phyloP scores from a whole-genome alignment of 129 eudicot species.

The Centaurea solstitialis region DNA sequence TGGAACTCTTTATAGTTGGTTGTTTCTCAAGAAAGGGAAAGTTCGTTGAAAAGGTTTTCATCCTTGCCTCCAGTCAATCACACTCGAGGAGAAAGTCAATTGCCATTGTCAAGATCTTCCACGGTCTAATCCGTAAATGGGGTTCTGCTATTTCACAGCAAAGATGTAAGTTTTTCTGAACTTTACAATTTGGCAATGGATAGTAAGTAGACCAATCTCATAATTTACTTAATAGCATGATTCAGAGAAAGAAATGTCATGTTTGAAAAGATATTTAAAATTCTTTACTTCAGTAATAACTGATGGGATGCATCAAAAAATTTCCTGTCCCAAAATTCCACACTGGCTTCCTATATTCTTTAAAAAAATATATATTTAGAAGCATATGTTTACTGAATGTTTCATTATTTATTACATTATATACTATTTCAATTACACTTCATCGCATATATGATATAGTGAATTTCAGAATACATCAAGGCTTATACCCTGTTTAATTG shows the following conservation, averaged over 20 bases:
- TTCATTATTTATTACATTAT: neutral
- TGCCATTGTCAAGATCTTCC: slow-evolving; percentile 62
- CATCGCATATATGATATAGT: neutral
- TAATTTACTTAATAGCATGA: neutral
- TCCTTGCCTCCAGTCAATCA: slow-evolving; percentile 57
- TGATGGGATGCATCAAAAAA: neutral
- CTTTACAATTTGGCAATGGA: slow-evolving; percentile 36
- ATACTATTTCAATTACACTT: slow-evolving; percentile 2
- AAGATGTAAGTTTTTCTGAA: slow-evolving; percentile 51
- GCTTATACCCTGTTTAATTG: neutral
- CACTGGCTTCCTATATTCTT: neutral
- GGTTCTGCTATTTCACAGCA: slow-evolving; percentile 56
- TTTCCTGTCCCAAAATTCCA: neutral
- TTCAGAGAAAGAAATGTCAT: neutral
- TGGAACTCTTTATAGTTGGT: slow-evolving; percentile 42
- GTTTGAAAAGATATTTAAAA: neutral
- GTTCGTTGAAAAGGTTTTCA: slow-evolving; percentile 50
- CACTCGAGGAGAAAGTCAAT: slow-evolving; percentile 79
- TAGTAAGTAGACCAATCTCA: slow-evolving; percentile 52
- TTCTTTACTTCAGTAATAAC: neutral
- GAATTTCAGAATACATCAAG: neutral
- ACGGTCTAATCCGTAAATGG: slow-evolving; percentile 64
- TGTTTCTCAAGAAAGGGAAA: slow-evolving; percentile 83
- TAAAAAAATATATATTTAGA: neutral
- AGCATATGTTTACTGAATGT: neutral